A percentile compares a stretch with the other conserved stretches of the same genome.
phyloP scores from a whole-genome alignment of 805 yeast genomes.

The Starmerella bacillaris region DNA sequence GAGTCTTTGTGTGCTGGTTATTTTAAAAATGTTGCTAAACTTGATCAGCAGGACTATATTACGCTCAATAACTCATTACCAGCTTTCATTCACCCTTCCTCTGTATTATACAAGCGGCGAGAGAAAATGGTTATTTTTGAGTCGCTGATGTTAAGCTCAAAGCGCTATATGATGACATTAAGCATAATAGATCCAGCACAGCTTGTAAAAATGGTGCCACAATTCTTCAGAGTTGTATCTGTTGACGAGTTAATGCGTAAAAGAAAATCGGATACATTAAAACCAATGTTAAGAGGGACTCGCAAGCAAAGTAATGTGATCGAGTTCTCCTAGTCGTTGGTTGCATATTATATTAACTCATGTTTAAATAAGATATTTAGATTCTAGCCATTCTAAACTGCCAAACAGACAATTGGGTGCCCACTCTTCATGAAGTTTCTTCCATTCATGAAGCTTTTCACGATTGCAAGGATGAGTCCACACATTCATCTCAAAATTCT shows the following conservation, averaged over 20 bases:
- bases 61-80: slow-evolving; percentile 25
- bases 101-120: slow-evolving; percentile 52
- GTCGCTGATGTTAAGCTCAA: slow-evolving; percentile 66
- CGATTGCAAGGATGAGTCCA: slow-evolving; percentile 25
- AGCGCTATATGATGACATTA: slow-evolving; percentile 73
- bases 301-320: too few relatives aligned
- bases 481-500: slow-evolving; percentile 58
- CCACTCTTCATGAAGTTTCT: slow-evolving; percentile 41
- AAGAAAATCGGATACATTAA: background rate
- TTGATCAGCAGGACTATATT: slow-evolving; percentile 26
- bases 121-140: slow-evolving; percentile 61
- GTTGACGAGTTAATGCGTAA: slow-evolving; percentile 10
- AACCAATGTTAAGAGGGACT: background rate
- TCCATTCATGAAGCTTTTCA: slow-evolving; percentile 49
- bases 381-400: slow-evolving; percentile 63
- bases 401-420: slow-evolving; percentile 76
- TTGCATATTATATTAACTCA: background rate
- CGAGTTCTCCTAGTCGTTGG: background rate
- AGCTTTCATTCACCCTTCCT: slow-evolving; percentile 73
- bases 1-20: slow-evolving; percentile 47
- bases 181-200: slow-evolving; percentile 52
- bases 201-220: slow-evolving; percentile 59
- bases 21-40: slow-evolving; percentile 47
- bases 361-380: slow-evolving; percentile 39
- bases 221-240: slow-evolving; percentile 39